Evolutionary conservation across 331 rosid genomes (phyloP), one percentile per base, ranked within the genome.

Genomic region (Prunus yedoensis): DNA sequence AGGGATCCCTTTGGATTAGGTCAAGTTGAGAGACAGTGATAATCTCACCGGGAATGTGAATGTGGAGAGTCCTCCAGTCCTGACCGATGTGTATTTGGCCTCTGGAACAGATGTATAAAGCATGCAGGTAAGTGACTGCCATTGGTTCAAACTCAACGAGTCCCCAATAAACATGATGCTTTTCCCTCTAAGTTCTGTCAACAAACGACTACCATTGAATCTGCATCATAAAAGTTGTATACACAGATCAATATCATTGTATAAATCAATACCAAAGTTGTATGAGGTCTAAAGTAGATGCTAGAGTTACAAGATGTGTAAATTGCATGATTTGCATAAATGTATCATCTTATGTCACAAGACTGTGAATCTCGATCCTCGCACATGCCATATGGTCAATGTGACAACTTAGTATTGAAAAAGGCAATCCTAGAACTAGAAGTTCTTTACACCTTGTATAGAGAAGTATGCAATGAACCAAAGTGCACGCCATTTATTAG

Each of bases 81-180:
- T 87, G 10, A 59, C 8, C 16, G n/a, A 70, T 54, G 79, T 82
- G 78, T 88, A 85, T 1, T 65, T 52, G 14, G 87, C 81, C 3
- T 67, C 64, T 60, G 91, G 92, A 25, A 74, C 77, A 78, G 80
- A 74, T 10, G 30, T 73, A 43, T 87, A 93, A 68, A 91, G 88
- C 98, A 93, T 74, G 87, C 98, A 93, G 70, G 86, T 85, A 71
- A 89, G 92, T 62, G 97, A 93, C 66, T 88, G 96, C 93, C 98
- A 93, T 35, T 93, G 98, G 54, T 93, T 93, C 87, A 91, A 83
- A 81, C 97, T 91, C 96, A 93, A 77, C 0, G 94, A 93, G 68
- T 91, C 97, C 47, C 98, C 97, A 46, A 93, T 88, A 77, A 93
- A 93, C 82, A 91, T 38, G 1, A 93, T 21, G 43, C 53, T 89